Evolutionary conservation across 768 basidiomycete species (phyloP), one percentile per base, ranked within the genome.

Genomic region (Kwoniella newhampshirensis): DNA sequence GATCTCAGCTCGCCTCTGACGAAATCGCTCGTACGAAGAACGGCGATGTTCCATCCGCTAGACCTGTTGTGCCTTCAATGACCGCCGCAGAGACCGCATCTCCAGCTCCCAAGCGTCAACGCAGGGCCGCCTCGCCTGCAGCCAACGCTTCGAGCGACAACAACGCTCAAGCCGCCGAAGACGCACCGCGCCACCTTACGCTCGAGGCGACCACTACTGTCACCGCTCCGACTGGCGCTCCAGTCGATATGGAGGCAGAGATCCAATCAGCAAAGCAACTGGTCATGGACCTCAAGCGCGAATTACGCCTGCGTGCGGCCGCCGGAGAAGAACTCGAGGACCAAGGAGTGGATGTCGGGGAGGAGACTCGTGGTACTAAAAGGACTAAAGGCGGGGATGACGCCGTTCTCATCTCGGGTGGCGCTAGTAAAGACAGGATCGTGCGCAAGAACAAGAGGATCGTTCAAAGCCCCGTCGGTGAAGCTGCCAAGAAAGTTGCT

Each of bases 191-290:
- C 37, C 59, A 67, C 27, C 44, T 67, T 51, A 63, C 67, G 13
- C 51, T 68, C 52, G 65, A 74, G 56, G 76, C 79, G 27, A 81
- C 82, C 17, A 71, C 66, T 25, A 68, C 70, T 25, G 58, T 70
- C 64, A 66, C 62, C 44, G 65, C 57, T 11, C 66, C 68, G 4
- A 51, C 57, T 42, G 62, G 55, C 26, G 45, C 66, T 30, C 82
- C 85, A 70, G 83, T 86, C 2, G 87, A 87, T 46, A 86, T 86
- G 65, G 85, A 87, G 28, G 79, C 76, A 0, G 84, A 84, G 57
- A 81, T 93, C 40, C 80, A 79, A 28, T 88, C 90, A 68, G 88
- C 91, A 77, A 84, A 84, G 75, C 84, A 84, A 66, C 75, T 93
- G 70, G 88, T 92, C 47, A 81, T 83, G 37, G 81, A 82, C 49